phyloP scores from a whole-genome alignment of 106 monocot genomes.

The Allium fistulosum region DNA sequence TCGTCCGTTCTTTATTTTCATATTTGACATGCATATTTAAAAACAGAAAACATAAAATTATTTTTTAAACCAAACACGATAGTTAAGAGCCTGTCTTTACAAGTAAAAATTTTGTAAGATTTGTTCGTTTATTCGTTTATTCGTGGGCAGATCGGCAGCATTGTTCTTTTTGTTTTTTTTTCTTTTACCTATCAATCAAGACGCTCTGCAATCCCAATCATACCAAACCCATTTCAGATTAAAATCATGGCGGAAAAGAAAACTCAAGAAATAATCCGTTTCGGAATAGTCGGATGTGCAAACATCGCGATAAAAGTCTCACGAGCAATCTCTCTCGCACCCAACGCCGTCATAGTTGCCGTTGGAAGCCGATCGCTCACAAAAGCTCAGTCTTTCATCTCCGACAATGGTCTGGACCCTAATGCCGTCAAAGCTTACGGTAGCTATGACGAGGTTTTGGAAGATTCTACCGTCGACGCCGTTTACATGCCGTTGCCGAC shows the following conservation, averaged over 20 bases:
- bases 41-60: too few species aligned
- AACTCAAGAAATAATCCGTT: slow-evolving; percentile 16
- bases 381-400: slow-evolving; percentile 45
- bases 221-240: too few species aligned
- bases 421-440: slow-evolving; percentile 23
- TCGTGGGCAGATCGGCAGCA: too few species aligned
- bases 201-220: neutral
- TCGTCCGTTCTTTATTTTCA: too few species aligned
- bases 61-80: too few species aligned
- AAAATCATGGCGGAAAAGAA: too few species aligned
- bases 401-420: slow-evolving; percentile 24
- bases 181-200: too few species aligned
- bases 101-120: too few species aligned
- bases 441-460: slow-evolving; percentile 56
- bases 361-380: slow-evolving; percentile 53
- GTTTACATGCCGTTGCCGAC: slow-evolving; percentile 76
- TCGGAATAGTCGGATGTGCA: slow-evolving; percentile 76
- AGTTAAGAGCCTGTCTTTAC: too few species aligned
- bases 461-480: slow-evolving; percentile 54
- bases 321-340: slow-evolving; percentile 48
- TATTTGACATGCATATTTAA: too few species aligned
- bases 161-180: too few species aligned
- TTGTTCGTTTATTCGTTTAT: too few species aligned
- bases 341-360: slow-evolving; percentile 36
- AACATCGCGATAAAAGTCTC: slow-evolving; percentile 52